Evolutionary conservation across 2,329 filamentous ascomycete genomes (phyloP).

Genomic region (Mycogone perniciosa): DNA sequence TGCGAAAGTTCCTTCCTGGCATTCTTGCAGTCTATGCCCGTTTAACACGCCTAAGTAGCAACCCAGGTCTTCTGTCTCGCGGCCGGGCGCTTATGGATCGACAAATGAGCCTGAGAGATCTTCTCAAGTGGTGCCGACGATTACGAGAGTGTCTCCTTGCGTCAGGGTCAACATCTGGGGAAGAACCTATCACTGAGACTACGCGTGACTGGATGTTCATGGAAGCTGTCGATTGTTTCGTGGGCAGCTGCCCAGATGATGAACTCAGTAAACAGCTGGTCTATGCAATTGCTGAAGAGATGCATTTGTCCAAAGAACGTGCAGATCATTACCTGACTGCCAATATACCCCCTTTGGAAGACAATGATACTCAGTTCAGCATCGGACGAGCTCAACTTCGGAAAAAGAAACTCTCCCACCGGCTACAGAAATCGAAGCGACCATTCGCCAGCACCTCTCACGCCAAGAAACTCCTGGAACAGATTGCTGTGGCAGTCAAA

Average conservation of each 20-base stretch:
- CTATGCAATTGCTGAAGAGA: slow-evolving; percentile 70
- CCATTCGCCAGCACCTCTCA: slow-evolving; percentile 87
- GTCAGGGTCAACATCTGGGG: slow-evolving; percentile 56
- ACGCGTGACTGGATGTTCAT: slow-evolving; percentile 80
- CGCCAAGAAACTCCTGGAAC: slow-evolving; percentile 78
- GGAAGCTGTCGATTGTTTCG: slow-evolving; percentile 89
- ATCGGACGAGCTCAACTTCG: slow-evolving; percentile 62
- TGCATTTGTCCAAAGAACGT: slow-evolving; percentile 78
- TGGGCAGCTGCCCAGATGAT: slow-evolving; percentile 67
- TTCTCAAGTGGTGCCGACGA: slow-evolving; percentile 86
- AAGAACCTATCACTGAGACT: slow-evolving; percentile 66
- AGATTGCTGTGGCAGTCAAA: slow-evolving; percentile 75
- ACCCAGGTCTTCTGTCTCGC: slow-evolving; percentile 28
- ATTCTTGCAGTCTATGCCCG: slow-evolving; percentile 55
- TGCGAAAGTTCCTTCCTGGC: slow-evolving; percentile 55
- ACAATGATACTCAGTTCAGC: slow-evolving; percentile 49
- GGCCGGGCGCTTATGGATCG: slow-evolving; percentile 40
- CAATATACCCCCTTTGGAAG: slow-evolving; percentile 64
- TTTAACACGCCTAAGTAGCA: slow-evolving; percentile 45
- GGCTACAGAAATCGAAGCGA: slow-evolving; percentile 46
- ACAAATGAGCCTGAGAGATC: slow-evolving; percentile 65
- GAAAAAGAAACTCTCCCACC: slow-evolving; percentile 47
- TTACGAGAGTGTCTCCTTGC: slow-evolving; percentile 59
- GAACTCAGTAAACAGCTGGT: slow-evolving; percentile 55
- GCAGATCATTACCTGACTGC: slow-evolving; percentile 69